Conservation (phyloP, 257 asterid genomes). For the Fraxinus cuspidata region DNA sequence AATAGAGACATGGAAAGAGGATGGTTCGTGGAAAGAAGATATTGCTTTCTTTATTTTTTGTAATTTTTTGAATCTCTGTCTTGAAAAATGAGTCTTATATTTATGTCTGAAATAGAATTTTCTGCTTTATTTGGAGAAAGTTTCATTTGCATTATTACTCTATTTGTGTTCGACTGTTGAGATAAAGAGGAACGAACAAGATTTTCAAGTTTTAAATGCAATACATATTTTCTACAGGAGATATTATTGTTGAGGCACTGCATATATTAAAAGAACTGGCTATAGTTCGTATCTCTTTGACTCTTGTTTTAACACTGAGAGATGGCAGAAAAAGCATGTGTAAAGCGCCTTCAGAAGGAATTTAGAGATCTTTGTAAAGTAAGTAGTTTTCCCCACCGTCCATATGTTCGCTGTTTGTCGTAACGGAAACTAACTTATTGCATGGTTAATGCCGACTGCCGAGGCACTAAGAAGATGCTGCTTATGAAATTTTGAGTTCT, state of each 20-base stretch:
- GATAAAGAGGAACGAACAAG: not conserved
- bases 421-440: slow-evolving; percentile 10
- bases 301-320: slow-evolving; percentile 1
- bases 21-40: not conserved
- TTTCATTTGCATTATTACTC: not conserved
- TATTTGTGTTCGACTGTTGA: not conserved
- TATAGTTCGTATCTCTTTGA: not conserved
- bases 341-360: slow-evolving; percentile 97
- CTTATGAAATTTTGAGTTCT: not conserved
- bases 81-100: not conserved
- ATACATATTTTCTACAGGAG: not conserved
- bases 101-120: not conserved
- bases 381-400: slow-evolving; percentile 25
- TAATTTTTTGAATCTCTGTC: not conserved
- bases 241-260: not conserved
- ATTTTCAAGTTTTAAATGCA: not conserved
- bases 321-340: slow-evolving; percentile 88
- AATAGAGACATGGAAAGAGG: slow-evolving; percentile 9
- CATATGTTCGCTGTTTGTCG: slow-evolving; percentile 8
- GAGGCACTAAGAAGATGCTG: not conserved
- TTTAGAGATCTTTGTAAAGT: slow-evolving; percentile 95
- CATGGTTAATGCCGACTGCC: slow-evolving; percentile 20
- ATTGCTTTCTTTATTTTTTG: not conserved
- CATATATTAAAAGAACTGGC: not conserved
- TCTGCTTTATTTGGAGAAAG: not conserved